These are phyloP conservation scores for Rhizophlyctis rosea DNA, from an alignment of 192 early-diverging fungal species.

Conservation along the genomic window DNA sequence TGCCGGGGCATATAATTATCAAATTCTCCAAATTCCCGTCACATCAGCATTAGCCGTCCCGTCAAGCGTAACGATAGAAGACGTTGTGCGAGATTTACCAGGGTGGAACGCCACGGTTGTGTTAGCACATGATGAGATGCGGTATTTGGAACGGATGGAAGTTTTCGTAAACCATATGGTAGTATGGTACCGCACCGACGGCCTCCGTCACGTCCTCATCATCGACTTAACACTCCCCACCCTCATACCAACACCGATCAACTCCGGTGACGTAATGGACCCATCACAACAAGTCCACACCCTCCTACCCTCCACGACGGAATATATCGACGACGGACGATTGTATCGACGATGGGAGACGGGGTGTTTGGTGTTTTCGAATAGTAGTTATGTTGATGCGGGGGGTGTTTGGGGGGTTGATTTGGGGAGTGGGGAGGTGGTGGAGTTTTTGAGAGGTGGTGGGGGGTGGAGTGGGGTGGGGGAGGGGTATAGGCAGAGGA, in stretches of 20 bases:
- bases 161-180: conserved; percentile 21
- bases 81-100: not conserved
- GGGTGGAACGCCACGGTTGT: conserved; percentile 5
- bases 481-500: conserved; percentile 16
- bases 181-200: conserved; percentile 26
- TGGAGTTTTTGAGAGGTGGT: no score
- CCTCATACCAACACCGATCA: not conserved
- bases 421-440: conserved; percentile 1
- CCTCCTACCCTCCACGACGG: conserved; percentile 24
- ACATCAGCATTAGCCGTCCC: not conserved
- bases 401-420: not conserved
- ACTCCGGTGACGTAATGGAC: not conserved
- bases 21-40: conserved; percentile 9
- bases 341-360: conserved; percentile 10
- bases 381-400: conserved; percentile 27
- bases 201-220: conserved; percentile 11
- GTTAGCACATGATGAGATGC: not conserved
- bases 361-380: conserved; percentile 27
- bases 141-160: conserved; percentile 36
- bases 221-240: conserved; percentile 2
- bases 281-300: conserved; percentile 1
- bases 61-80: conserved; percentile 1
- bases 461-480: not conserved
- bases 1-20: conserved; percentile 14
- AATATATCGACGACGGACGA: conserved; percentile 34